Base-by-base conservation (phyloP, 2,329 filamentous ascomycete genomes). In the Colletotrichum tabaci region DNA sequence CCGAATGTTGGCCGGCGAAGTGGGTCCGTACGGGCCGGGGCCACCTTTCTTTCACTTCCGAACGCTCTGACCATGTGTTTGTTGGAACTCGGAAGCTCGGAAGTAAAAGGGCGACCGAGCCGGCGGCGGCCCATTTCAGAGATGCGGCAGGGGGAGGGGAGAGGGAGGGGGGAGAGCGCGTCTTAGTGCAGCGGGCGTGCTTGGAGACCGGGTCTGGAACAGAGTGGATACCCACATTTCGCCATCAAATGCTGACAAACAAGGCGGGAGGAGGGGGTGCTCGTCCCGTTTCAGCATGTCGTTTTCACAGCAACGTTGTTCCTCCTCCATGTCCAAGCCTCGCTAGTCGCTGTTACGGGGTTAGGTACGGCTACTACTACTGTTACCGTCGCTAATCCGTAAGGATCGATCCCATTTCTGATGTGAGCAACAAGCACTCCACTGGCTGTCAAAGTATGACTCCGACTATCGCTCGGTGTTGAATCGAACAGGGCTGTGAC, bases 11-110 rank as follows among this genome's bases (percentile, higher is more conserved):
- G 58, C 57, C 58, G 50, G 30, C 15, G 55, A 55, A 60, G 53
- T 60, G 68, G 68, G 58, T 21, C 40, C 15, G 18, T 57, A 65
- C 68, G 68, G 68, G 44, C 68, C 68, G 65, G 66, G 47, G 16
- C n/a, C 8, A 35, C 42, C 35, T 10, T 42, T 26, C 47, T 42
- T 40, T n/a, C n/a, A 15, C 21, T 49, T 62, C 47, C 47, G 61
- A 23, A 42, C 40, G 69, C 72, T 68, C 64, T 47, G 72, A 72
- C 72, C 72, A 73, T 10, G 35, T 61, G 64, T 73, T 73, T 72
- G 68, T 42, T 44, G 3, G 26, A 38, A 21, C 9, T 38, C 30
- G 4, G 26, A 50, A 49, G 58, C 2, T n/a, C 30, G 30, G 53
- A 57, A 40, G 38, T 8, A 35, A 35, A 35, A 35, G 8, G 30